Conservation (phyloP, 306 rosid genomes). For the Cucumis melo region DNA sequence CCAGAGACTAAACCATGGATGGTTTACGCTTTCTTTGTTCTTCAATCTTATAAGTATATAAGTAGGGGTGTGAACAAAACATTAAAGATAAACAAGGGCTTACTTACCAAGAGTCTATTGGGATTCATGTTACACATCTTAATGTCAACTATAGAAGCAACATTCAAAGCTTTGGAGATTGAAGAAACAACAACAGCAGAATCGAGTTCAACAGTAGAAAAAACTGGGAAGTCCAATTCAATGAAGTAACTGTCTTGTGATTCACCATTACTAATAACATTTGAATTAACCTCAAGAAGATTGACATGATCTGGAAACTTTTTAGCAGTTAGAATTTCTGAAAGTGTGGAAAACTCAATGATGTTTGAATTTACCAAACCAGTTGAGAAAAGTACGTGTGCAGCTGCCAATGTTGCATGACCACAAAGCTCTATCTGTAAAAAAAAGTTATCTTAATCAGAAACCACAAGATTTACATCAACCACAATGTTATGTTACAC, state of each 20-base stretch:
- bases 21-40: too few relatives aligned
- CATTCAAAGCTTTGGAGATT: constrained; percentile 25
- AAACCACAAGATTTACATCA: too few relatives aligned
- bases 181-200: constrained; percentile 21
- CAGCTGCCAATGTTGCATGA: constrained; percentile 74
- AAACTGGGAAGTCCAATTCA: constrained; percentile 39
- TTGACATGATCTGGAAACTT: constrained; percentile 13
- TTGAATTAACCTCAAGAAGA: constrained; percentile 1
- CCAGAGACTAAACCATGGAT: too few relatives aligned
- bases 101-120: constrained; percentile 48
- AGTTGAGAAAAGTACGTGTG: constrained; percentile 38
- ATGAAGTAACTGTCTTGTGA: constrained; percentile 17
- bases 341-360: constrained; percentile 48
- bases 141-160: constrained; percentile 36
- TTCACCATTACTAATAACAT: constrained; percentile 10
- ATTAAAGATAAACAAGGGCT: not conserved
- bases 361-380: constrained; percentile 25
- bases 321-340: constrained; percentile 46
- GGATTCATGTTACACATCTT: constrained; percentile 14
- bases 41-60: too few relatives aligned
- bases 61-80: not conserved
- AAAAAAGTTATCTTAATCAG: not conserved
- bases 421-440: constrained; percentile 72
- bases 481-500: not conserved
- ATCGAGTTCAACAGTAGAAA: constrained; percentile 14